These are phyloP conservation scores for Fusarium goolgardi DNA, from an alignment of 2,329 filamentous ascomycete genomes.

Conservation along the genomic window DNA sequence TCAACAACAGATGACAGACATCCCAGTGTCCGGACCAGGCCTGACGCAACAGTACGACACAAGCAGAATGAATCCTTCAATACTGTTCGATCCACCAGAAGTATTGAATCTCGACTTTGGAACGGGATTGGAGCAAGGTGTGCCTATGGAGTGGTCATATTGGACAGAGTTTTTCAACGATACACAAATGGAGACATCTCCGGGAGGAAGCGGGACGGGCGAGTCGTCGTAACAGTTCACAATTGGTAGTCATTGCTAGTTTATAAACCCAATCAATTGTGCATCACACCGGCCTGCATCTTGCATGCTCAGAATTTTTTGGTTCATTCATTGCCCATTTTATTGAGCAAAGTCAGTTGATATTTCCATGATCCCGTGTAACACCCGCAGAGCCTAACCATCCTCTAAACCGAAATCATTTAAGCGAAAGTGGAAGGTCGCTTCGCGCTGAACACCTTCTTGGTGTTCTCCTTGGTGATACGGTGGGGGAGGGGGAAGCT, in stretches of 20 bases:
- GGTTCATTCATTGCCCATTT: slow-evolving; percentile 61
- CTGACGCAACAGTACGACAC: slow-evolving; percentile 43
- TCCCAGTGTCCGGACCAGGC: slow-evolving; percentile 3
- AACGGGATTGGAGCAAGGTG: slow-evolving; percentile 35
- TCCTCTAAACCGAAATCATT: slow-evolving; percentile 65
- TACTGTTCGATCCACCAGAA: slow-evolving; percentile 47
- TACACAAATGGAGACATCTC: slow-evolving; percentile 52
- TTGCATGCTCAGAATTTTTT: slow-evolving; percentile 50
- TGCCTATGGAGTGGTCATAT: slow-evolving; percentile 49
- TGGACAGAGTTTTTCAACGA: slow-evolving; percentile 61
- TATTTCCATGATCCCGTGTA: slow-evolving; percentile 71
- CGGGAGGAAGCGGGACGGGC: slow-evolving; percentile 43
- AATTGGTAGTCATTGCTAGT: slow-evolving; percentile 41
- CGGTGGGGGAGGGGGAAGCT: slow-evolving; percentile 99
- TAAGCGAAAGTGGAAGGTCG: slow-evolving; percentile 99
- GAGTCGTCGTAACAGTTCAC: slow-evolving; percentile 40
- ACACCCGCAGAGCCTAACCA: slow-evolving; percentile 69
- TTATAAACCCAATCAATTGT: slow-evolving; percentile 48
- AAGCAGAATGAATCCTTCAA: slow-evolving; percentile 48
- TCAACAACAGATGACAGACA: slow-evolving; percentile 3
- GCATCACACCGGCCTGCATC: slow-evolving; percentile 44
- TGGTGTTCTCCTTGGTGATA: slow-evolving; percentile 81
- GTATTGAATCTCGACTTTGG: slow-evolving; percentile 44
- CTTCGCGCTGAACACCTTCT: slow-evolving; percentile 93
- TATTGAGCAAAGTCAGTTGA: slow-evolving; percentile 67